Base-by-base conservation (phyloP, 2,329 filamentous ascomycete species). In the Pezicula carpinea region DNA sequence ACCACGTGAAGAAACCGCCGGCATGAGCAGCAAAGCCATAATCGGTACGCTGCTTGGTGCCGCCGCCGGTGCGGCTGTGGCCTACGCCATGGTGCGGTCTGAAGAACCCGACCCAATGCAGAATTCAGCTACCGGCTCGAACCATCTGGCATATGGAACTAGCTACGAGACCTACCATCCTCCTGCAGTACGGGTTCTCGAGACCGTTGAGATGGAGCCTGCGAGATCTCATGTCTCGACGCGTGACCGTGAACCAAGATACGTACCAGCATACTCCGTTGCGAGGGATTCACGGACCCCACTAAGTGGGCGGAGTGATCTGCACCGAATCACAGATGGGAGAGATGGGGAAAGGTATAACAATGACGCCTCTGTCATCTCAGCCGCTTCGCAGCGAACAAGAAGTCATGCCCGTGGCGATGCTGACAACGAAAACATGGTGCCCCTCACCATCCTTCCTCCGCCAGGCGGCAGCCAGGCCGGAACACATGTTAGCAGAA, bases 1-100 rank as follows among this genome's bases (percentile, higher is more conserved):
- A 38, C 18, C 15, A 5, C 33, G 42, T 22, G 22, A 33, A 17
- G 41, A 43, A 47, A 19, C 38, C 8, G 39, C 44, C n/a, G 56
- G 77, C 4, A 67, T 79, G 33, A 75, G 72, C 42, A 74, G 80
- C 34, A 83, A 83, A 55, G 79, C 80, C 17, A 74, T 91, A 35
- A 75, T 93, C 39, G 87, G 89, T 6, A 85, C 87, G 6, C 72
- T 95, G 10, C 74, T 95, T 41, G 89, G 88, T 36, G 87, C 86
- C 26, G 88, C 87, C 14, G 87, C 87, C 15, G 87, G 86, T 33
- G 87, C 84, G 31, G 86, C 85, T 8, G 72, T 87, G 34, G 85
- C 87, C 8, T 95, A 93, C 66, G 82, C 81, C 18, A 83, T 89
- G 70, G 75, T 82, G 53, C 82, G 78, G 54, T 74, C 75, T 49